Evolutionary conservation across 148 eudicot species (phyloP).

Genomic region (Rheum nobile): DNA sequence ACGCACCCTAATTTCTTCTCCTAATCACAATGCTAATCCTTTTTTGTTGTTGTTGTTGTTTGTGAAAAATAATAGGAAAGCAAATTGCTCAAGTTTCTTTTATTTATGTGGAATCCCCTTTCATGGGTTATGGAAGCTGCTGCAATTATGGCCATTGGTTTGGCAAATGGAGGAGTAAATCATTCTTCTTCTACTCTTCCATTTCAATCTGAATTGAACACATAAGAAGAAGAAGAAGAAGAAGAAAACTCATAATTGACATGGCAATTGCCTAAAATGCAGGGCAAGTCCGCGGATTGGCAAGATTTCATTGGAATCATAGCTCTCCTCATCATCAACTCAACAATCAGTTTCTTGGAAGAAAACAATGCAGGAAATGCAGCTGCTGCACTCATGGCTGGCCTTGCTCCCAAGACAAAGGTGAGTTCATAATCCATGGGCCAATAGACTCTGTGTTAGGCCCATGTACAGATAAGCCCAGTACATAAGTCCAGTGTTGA

Average conservation of each 20-base stretch:
- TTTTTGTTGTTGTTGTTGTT: neutral
- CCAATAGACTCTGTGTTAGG: too few species aligned
- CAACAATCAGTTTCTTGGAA: constrained; percentile 68
- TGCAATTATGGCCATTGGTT: constrained; percentile 67
- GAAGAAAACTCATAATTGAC: constrained; percentile 26
- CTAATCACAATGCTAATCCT: neutral
- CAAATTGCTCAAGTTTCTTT: constrained; percentile 55
- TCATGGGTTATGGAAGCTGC: constrained; percentile 90
- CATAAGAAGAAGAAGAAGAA: too few species aligned
- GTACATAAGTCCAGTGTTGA: too few species aligned
- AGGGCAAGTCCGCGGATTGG: constrained; percentile 77
- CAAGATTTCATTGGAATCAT: constrained; percentile 69
- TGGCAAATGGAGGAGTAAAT: constrained; percentile 70
- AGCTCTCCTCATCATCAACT: constrained; percentile 51
- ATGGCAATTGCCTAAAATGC: constrained; percentile 19
- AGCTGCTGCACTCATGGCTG: constrained; percentile 78
- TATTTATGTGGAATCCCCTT: constrained; percentile 84
- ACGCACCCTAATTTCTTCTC: too few species aligned
- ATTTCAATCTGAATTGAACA: neutral
- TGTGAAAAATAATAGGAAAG: constrained; percentile 39
- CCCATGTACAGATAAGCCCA: too few species aligned
- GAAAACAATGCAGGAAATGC: constrained; percentile 88
- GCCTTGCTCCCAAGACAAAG: constrained; percentile 76
- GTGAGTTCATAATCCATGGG: too few species aligned
- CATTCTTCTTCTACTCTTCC: neutral